A percentile compares a stretch with the other conserved stretches of the same genome.
Evolutionary conservation across 2,329 filamentous ascomycete species (phyloP).

Genomic region (Aureobasidium uvarum): DNA sequence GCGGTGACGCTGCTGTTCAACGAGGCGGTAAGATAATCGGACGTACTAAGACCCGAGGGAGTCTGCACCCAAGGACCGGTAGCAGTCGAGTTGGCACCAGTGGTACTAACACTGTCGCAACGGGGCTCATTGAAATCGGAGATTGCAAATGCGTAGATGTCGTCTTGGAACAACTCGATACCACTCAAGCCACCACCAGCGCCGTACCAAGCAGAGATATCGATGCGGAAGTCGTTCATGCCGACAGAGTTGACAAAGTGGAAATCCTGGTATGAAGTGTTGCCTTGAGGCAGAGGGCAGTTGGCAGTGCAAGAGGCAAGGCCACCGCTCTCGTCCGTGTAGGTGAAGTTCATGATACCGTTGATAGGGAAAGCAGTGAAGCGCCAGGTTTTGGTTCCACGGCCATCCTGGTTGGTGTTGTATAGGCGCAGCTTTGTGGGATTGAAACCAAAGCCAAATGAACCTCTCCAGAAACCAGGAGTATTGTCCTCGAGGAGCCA

Average conservation of each 20-base stretch:
- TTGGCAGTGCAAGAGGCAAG: slow-evolving; percentile 72
- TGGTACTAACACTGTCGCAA: slow-evolving; percentile 64
- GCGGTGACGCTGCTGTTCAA: slow-evolving; percentile 50
- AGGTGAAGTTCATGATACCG: slow-evolving; percentile 96
- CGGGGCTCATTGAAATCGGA: slow-evolving; percentile 83
- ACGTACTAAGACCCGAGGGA: slow-evolving; percentile 65
- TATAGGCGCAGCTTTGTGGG: slow-evolving; percentile 84
- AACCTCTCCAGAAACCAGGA: slow-evolving; percentile 78
- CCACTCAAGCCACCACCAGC: slow-evolving; percentile 78
- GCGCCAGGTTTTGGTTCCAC: slow-evolving; percentile 80
- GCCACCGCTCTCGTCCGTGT: slow-evolving; percentile 69
- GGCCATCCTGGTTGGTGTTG: slow-evolving; percentile 80
- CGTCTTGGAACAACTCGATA: slow-evolving; percentile 80
- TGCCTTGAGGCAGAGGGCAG: slow-evolving; percentile 74
- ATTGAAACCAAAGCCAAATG: slow-evolving; percentile 77
- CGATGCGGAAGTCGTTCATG: slow-evolving; percentile 82
- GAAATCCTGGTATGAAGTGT: slow-evolving; percentile 80
- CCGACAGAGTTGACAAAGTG: slow-evolving; percentile 82
- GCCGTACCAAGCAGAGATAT: slow-evolving; percentile 86
- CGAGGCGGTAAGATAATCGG: slow-evolving; percentile 71
- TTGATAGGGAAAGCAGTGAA: slow-evolving; percentile 81
- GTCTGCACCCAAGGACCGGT: slow-evolving; percentile 74
- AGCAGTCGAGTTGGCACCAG: slow-evolving; percentile 61
- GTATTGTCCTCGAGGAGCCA: slow-evolving; percentile 78
- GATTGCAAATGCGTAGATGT: slow-evolving; percentile 70